Conservation (phyloP, 768 basidiomycete genomes). For the Suillus subalutaceus region DNA sequence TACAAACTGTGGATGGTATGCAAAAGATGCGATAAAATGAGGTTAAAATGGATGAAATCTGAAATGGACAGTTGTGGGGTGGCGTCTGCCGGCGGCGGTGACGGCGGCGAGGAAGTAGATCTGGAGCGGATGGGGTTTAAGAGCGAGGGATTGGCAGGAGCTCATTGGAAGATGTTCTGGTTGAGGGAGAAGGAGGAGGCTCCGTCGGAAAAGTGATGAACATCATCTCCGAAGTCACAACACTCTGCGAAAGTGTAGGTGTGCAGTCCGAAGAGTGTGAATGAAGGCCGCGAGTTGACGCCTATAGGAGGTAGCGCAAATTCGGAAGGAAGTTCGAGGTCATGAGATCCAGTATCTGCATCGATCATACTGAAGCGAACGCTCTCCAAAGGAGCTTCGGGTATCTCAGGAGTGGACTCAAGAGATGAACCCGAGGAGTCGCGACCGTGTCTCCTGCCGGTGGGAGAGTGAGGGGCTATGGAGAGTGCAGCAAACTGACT, state of each 20-base stretch:
- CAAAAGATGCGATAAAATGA: slow-evolving; percentile 37
- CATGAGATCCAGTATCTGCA: slow-evolving; percentile 40
- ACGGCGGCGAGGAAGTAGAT: slow-evolving; percentile 31
- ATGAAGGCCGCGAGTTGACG: slow-evolving; percentile 23
- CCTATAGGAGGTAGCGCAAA: slow-evolving; percentile 21
- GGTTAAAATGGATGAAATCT: slow-evolving; percentile 28
- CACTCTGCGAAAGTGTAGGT: slow-evolving; percentile 45
- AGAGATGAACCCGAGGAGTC: slow-evolving; percentile 56
- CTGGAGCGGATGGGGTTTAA: slow-evolving; percentile 27
- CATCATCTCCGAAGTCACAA: slow-evolving; percentile 41
- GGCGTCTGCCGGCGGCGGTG: slow-evolving; percentile 27
- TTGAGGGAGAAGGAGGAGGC: slow-evolving; percentile 43
- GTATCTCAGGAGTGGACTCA: slow-evolving; percentile 59
- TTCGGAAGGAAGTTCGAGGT: slow-evolving; percentile 30
- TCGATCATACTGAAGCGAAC: slow-evolving; percentile 41
- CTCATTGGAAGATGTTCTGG: slow-evolving; percentile 53
- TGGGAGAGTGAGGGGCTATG: slow-evolving; percentile 56
- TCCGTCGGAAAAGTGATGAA: slow-evolving; percentile 46
- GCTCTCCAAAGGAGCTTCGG: slow-evolving; percentile 41
- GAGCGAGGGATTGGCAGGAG: slow-evolving; percentile 15
- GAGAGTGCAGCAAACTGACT: slow-evolving; percentile 57
- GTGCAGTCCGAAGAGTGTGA: slow-evolving; percentile 40
- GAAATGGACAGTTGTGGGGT: slow-evolving; percentile 26
- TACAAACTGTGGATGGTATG: slow-evolving; percentile 29
- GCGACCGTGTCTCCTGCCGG: slow-evolving; percentile 41